Conservation (phyloP, 805 yeast species). For the Cyberlindnera mrakii region DNA sequence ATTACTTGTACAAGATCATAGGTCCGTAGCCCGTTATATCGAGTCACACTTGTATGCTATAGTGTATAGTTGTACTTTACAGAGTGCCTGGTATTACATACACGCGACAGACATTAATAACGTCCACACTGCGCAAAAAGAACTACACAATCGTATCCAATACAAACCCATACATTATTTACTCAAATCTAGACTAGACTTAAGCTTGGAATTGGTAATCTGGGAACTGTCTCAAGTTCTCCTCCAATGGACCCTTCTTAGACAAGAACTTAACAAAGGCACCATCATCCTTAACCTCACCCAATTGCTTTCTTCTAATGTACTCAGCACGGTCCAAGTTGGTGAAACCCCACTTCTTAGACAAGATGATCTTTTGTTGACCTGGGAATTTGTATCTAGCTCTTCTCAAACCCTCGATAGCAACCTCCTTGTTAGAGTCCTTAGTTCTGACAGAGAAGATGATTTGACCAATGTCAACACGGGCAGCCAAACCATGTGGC, state of each 20-base stretch:
- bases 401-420: slow-evolving; percentile 99
- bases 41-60: too few species aligned
- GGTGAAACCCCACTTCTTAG: slow-evolving; percentile 99
- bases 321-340: slow-evolving; percentile 96
- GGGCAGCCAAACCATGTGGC: slow-evolving; percentile 99
- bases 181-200: slow-evolving; percentile 12
- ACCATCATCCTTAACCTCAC: slow-evolving; percentile 99
- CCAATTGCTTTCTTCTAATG: slow-evolving; percentile 82
- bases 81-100: too few species aligned
- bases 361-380: slow-evolving; percentile 98
- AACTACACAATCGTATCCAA: not conserved
- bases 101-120: too few species aligned
- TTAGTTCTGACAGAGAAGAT: slow-evolving; percentile 97
- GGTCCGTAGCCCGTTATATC: too few species aligned
- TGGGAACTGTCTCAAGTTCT: slow-evolving; percentile 92
- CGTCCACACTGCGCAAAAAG: not conserved
- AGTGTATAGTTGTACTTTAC: too few species aligned
- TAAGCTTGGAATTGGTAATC: slow-evolving; percentile 49
- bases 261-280: slow-evolving; percentile 98
- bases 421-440: slow-evolving; percentile 96
- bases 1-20: too few species aligned
- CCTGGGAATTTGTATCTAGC: slow-evolving; percentile 99
- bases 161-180: slow-evolving; percentile 3
- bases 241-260: slow-evolving; percentile 91
- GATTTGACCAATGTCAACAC: slow-evolving; percentile 98